phyloP scores from a whole-genome alignment of 306 rosid genomes.

The Cicer arietinum region DNA sequence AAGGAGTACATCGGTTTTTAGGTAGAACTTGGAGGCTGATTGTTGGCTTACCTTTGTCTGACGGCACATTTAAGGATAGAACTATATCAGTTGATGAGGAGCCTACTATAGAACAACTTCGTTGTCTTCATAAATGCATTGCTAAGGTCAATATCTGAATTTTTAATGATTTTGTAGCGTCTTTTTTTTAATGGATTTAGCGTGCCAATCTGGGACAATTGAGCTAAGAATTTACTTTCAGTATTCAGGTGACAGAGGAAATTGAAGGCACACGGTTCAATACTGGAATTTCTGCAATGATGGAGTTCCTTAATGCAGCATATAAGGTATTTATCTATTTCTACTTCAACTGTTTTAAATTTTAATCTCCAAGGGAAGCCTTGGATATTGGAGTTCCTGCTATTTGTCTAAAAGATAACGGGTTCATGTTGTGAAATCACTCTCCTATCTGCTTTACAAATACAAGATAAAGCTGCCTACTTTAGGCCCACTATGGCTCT shows the following conservation, averaged over 20 bases:
- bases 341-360: constrained; percentile 1
- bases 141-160: constrained; percentile 70
- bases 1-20: constrained; percentile 92
- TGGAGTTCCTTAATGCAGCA: constrained; percentile 93
- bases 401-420: neutral
- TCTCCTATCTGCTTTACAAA: neutral
- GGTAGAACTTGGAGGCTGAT: constrained; percentile 94
- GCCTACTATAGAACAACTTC: constrained; percentile 84
- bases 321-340: constrained; percentile 65
- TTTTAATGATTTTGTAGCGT: constrained; percentile 32
- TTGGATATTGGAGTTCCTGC: constrained; percentile 15
- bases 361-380: neutral
- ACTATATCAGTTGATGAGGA: constrained; percentile 81
- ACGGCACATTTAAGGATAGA: constrained; percentile 79
- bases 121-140: constrained; percentile 88
- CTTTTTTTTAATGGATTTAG: constrained; percentile 30
- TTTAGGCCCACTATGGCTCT: neutral
- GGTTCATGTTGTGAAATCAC: neutral
- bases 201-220: constrained; percentile 38
- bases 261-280: constrained; percentile 91
- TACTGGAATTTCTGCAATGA: constrained; percentile 98
- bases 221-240: constrained; percentile 49
- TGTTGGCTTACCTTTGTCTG: constrained; percentile 81
- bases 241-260: constrained; percentile 89
- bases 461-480: constrained; percentile 11